Conservation (phyloP, 2,329 filamentous ascomycete genomes). For the Acarospora socialis region DNA sequence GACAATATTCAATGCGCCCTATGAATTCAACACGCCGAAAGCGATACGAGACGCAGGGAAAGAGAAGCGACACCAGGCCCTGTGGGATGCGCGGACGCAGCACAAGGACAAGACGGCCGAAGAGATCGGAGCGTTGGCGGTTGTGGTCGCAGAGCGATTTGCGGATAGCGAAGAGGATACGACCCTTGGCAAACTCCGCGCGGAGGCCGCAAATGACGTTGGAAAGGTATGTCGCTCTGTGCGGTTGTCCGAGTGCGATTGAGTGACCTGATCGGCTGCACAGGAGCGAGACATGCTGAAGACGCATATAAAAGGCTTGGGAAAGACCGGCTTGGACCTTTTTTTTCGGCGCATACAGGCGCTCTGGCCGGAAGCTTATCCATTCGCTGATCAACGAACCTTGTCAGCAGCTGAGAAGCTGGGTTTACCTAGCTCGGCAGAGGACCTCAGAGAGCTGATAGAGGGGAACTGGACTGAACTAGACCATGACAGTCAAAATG, state of each 20-base stretch:
- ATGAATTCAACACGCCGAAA: conserved; percentile 29
- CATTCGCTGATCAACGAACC: conserved; percentile 26
- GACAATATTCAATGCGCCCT: conserved; percentile 31
- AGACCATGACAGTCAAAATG: conserved; percentile 16
- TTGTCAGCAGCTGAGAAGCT: conserved; percentile 21
- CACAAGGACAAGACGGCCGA: conserved; percentile 33
- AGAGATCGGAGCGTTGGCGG: conserved; percentile 20
- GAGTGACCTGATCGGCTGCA: too few species aligned
- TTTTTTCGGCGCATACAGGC: conserved; percentile 30
- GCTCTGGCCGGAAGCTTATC: conserved; percentile 25
- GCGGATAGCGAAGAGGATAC: conserved; percentile 20
- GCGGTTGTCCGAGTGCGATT: too few species aligned
- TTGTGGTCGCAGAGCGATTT: conserved; percentile 10
- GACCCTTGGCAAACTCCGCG: conserved; percentile 19
- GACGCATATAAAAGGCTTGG: conserved; percentile 27
- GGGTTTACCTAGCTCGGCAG: conserved; percentile 23
- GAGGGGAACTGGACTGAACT: conserved; percentile 24
- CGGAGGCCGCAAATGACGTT: conserved; percentile 19
- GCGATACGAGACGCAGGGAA: conserved; percentile 24
- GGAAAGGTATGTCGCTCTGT: conserved; percentile 9
- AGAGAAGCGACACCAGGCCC: conserved; percentile 25
- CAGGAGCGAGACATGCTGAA: conserved; percentile 20
- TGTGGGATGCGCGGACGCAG: conserved; percentile 30
- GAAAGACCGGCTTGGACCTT: conserved; percentile 28
- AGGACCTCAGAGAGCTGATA: conserved; percentile 22